phyloP scores from a whole-genome alignment of 306 rosid genomes.

The Fragaria iinumae region DNA sequence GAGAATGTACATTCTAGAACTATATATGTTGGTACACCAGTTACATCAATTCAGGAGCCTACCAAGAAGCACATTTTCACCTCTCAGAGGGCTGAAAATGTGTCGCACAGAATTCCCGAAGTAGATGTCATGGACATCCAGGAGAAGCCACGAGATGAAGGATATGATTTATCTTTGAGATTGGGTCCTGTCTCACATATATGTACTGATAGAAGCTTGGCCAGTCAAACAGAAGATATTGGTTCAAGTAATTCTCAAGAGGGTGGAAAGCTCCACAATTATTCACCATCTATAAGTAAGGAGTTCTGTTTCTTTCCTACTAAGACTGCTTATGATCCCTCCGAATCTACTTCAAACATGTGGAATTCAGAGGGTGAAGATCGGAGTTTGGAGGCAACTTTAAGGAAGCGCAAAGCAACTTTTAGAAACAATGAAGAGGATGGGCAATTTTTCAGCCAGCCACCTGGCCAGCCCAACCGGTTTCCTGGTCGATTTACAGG shows the following conservation, averaged over 20 bases:
- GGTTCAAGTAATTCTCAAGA: slow-evolving; percentile 53
- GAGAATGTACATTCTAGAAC: slow-evolving; percentile 42
- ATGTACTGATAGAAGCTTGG: slow-evolving; percentile 44
- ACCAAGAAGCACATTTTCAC: slow-evolving; percentile 45
- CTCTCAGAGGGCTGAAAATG: slow-evolving; percentile 39
- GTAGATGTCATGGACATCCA: slow-evolving; percentile 37
- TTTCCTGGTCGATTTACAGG: slow-evolving; percentile 46
- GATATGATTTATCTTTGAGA: slow-evolving; percentile 80
- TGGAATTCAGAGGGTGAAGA: slow-evolving; percentile 54
- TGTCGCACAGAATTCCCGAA: slow-evolving; percentile 29
- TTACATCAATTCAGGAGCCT: slow-evolving; percentile 52
- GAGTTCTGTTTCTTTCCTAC: slow-evolving; percentile 66
- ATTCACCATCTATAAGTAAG: slow-evolving; percentile 36
- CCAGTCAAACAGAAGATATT: slow-evolving; percentile 50
- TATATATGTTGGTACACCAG: slow-evolving; percentile 73
- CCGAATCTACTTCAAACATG: slow-evolving; percentile 44
- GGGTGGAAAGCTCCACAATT: slow-evolving; percentile 44
- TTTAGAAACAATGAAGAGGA: slow-evolving; percentile 56
- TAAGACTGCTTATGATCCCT: slow-evolving; percentile 45
- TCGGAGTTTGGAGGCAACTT: slow-evolving; percentile 47
- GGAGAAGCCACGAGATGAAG: slow-evolving; percentile 43
- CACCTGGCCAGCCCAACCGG: slow-evolving; percentile 69
- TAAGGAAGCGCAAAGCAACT: slow-evolving; percentile 69
- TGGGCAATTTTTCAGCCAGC: slow-evolving; percentile 73
- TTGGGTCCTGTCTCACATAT: slow-evolving; percentile 60